Evolutionary conservation across 2,329 filamentous ascomycete species (phyloP).

Genomic region (Stagonosporopsis chrysanthemi): DNA sequence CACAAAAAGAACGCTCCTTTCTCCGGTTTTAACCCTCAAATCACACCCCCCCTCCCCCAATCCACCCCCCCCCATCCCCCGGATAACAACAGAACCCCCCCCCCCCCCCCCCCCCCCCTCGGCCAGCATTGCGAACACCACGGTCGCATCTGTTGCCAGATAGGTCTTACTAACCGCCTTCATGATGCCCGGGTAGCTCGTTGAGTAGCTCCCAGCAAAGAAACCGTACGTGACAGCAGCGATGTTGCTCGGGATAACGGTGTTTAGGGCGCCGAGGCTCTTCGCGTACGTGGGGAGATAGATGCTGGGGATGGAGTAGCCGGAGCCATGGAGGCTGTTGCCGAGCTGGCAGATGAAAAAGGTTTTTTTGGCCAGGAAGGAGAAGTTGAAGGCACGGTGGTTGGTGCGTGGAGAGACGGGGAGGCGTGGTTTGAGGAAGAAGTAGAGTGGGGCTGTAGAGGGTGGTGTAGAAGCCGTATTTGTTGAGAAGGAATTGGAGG

Average conservation of each 20-base stretch:
- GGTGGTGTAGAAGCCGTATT: conserved; percentile 53
- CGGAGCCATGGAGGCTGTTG: conserved; percentile 49
- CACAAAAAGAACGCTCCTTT: too few relatives aligned
- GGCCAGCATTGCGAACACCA: conserved; percentile 57
- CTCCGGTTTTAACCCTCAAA: too few relatives aligned
- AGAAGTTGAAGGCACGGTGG: conserved; percentile 36
- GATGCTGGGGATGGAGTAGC: conserved; percentile 51
- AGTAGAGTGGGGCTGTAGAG: conserved; percentile 46
- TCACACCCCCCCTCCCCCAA: too few relatives aligned
- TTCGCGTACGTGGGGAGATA: conserved; percentile 50
- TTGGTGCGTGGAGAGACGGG: conserved; percentile 28
- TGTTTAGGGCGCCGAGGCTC: conserved; percentile 31
- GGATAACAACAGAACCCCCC: too few relatives aligned
- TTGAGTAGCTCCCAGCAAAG: conserved; percentile 40
- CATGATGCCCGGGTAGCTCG: conserved; percentile 39
- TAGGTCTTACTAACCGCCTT: conserved; percentile 26
- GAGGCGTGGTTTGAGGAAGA: conserved; percentile 44
- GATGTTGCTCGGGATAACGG: conserved; percentile 47
- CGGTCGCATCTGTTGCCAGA: conserved; percentile 42
- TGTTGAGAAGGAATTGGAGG: conserved; percentile 50
- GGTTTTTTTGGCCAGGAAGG: conserved; percentile 37
- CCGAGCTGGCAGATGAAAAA: conserved; percentile 46
- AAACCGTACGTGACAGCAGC: conserved; percentile 49
- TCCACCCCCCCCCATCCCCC: too few relatives aligned
- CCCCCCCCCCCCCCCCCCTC: too few relatives aligned